These are phyloP conservation scores for Cordyceps cicadae DNA, from an alignment of 2,329 filamentous ascomycete species.

Conservation along the genomic window DNA sequence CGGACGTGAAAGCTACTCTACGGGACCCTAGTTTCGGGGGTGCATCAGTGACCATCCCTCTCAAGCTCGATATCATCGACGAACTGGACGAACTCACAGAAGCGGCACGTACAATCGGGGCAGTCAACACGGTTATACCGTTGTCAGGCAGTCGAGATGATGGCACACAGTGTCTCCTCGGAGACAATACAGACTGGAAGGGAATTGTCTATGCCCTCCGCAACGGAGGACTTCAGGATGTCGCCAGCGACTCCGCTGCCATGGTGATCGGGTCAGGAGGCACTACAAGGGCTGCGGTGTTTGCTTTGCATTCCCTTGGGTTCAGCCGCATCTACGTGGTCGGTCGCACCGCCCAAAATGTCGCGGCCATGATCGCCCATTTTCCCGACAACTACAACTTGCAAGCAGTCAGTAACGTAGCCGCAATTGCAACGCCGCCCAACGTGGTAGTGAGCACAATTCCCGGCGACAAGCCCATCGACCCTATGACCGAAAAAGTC, in stretches of 20 bases:
- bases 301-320: slow-evolving; percentile 73
- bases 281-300: slow-evolving; percentile 85
- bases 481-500: slow-evolving; percentile 57
- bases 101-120: slow-evolving; percentile 75
- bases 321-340: slow-evolving; percentile 82
- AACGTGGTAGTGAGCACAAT: slow-evolving; percentile 81
- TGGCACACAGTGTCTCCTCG: slow-evolving; percentile 52
- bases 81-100: slow-evolving; percentile 72
- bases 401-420: slow-evolving; percentile 46
- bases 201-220: slow-evolving; percentile 79
- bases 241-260: slow-evolving; percentile 37
- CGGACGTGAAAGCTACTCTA: slow-evolving; percentile 57
- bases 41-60: slow-evolving; percentile 88
- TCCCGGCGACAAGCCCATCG: slow-evolving; percentile 78
- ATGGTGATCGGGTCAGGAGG: slow-evolving; percentile 88
- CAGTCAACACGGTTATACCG: slow-evolving; percentile 87
- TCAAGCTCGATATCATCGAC: slow-evolving; percentile 82
- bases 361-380: slow-evolving; percentile 55
- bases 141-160: slow-evolving; percentile 28
- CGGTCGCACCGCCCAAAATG: slow-evolving; percentile 64
- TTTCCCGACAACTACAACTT: slow-evolving; percentile 72
- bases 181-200: slow-evolving; percentile 93
- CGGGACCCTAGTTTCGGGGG: slow-evolving; percentile 72
- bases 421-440: slow-evolving; percentile 43
- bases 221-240: slow-evolving; percentile 51